Percentiles rank a stretch among this genome's conserved stretches.
These are phyloP conservation scores for Cystobasidium ongulense DNA, from an alignment of 768 basidiomycete species.

Conservation along the genomic window DNA sequence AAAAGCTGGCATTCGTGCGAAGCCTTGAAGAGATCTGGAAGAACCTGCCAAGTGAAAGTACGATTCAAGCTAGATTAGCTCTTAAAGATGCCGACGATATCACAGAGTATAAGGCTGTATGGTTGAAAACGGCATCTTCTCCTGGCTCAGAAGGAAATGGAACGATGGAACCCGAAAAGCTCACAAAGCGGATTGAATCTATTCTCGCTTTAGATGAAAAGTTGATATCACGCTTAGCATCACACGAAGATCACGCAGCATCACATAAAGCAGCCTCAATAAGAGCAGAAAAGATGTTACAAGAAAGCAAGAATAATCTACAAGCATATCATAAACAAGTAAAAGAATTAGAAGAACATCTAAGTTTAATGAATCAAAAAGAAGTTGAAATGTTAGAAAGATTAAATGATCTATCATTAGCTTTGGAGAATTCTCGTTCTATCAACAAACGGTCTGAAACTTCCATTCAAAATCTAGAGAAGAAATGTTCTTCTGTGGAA, in stretches of 20 bases:
- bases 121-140: conserved; percentile 42
- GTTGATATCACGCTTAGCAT: conserved; percentile 70
- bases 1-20: not conserved
- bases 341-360: conserved; percentile 66
- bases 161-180: conserved; percentile 71
- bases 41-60: not conserved
- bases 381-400: conserved; percentile 52
- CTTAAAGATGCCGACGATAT: conserved; percentile 43
- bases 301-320: conserved; percentile 66
- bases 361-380: conserved; percentile 52
- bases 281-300: conserved; percentile 78
- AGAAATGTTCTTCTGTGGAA: conserved; percentile 53
- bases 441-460: not conserved
- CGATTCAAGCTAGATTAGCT: not conserved
- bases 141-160: conserved; percentile 37
- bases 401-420: conserved; percentile 34
- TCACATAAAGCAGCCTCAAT: conserved; percentile 85
- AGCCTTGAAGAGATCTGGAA: conserved; percentile 11
- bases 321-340: conserved; percentile 90
- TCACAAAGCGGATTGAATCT: conserved; percentile 48
- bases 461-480: not conserved
- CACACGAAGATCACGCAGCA: conserved; percentile 82
- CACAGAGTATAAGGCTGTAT: conserved; percentile 53
- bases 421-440: conserved; percentile 1
- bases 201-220: conserved; percentile 67